These are phyloP conservation scores for Boletus sensibilis DNA, from an alignment of 768 basidiomycete species.

Conservation along the genomic window DNA sequence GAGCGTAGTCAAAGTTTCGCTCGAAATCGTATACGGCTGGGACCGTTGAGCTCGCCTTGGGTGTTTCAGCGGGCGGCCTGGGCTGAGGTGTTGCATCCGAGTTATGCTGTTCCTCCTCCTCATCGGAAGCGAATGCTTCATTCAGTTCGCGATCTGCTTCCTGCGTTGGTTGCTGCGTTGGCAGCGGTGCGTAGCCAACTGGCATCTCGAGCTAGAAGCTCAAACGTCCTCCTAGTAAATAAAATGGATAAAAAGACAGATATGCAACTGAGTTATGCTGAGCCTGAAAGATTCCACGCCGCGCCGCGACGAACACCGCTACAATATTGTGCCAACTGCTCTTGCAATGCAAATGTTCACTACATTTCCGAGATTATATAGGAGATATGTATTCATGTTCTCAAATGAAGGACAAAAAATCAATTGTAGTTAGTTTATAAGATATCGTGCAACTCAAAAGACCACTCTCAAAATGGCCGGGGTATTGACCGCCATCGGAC, in stretches of 20 bases:
- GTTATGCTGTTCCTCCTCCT: conserved; percentile 36
- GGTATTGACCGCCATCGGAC: neutral
- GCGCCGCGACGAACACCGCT: too few species aligned
- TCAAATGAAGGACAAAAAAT: neutral
- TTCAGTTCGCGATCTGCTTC: conserved; percentile 62
- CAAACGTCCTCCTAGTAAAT: neutral
- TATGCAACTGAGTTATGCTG: too few species aligned
- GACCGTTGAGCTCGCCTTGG: conserved; percentile 6
- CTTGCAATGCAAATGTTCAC: neutral
- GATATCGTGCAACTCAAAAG: neutral
- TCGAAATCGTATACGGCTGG: conserved; percentile 63
- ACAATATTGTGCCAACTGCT: too few species aligned
- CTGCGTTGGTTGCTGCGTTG: conserved; percentile 46
- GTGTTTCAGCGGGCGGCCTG: conserved; percentile 19
- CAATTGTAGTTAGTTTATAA: neutral
- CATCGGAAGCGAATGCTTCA: conserved; percentile 70
- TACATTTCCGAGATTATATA: neutral
- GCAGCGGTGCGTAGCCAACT: conserved; percentile 52
- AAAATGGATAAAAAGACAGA: neutral
- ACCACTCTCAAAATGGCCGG: too few species aligned
- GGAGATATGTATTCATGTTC: neutral
- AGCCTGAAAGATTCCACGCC: too few species aligned
- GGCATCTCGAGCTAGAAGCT: conserved; percentile 38
- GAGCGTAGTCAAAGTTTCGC: conserved; percentile 63
- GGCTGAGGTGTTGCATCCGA: conserved; percentile 29